Evolutionary conservation across 169 alveolate species (phyloP), one percentile per base, ranked within the genome.

Genomic region (Perkinsus marinus): DNA sequence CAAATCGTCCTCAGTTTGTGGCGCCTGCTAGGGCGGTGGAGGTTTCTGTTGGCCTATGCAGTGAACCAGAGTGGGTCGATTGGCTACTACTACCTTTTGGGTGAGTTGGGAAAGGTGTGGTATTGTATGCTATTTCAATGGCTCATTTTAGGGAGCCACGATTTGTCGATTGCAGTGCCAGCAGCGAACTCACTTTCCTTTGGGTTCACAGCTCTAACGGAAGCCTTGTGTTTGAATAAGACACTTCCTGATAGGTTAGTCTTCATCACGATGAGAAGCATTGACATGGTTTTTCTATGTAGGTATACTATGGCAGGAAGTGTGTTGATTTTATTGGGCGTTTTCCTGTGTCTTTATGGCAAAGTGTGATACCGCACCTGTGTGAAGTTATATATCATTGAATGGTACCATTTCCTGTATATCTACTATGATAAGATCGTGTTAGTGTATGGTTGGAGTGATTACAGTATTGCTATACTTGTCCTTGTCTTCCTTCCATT

Each of bases 401-500:
- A 57, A 0, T 26, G 79, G 7, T 30, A 57, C 9, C 3, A 57
- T 57, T 57, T 26, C 30, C 22, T 13, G 22, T 57, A 16, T 57
- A 16, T 16, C 22, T 57, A 13, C 34, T 30, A 57, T 30, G 0
- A 13, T 16, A 57, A 13, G 7, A 2, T 57, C 37, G 79, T 57
- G 79, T 57, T 57, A 0, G 22, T 30, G 7, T 13, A 13, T 7
- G 7, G 79, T 16, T 16, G 79, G 5, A 57, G 26, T 26, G 79
- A 57, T 16, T 57, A 6, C 79, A 26, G 79, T 57, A 7, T 19
- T 57, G 79, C 22, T 39, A 89, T 43, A 43, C 39, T n/a, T n/a
- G 22, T 89, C 34, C n/a, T n/a, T n/a, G n/a, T n/a, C n/a, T n/a
- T 89, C 57, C 90, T 22, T 22, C 16, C 43, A 43, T 95, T 93